Conservation (phyloP, 2,329 filamentous ascomycete species). For the Fusarium cicatricum region DNA sequence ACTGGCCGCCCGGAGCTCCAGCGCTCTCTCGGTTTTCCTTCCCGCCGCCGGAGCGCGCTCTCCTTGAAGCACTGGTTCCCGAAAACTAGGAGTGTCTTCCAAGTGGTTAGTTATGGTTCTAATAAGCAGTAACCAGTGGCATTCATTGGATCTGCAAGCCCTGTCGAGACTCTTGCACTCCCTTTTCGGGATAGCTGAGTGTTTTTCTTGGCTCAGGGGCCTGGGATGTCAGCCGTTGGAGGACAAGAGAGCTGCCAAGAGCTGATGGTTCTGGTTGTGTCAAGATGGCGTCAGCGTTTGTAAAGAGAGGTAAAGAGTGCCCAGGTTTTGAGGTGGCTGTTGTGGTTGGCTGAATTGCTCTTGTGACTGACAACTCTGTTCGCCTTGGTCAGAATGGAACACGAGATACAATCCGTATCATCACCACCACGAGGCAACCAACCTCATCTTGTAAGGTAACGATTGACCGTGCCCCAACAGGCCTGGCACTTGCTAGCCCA, state of each 20-base stretch:
- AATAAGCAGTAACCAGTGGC: neutral
- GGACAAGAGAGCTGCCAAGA: no score
- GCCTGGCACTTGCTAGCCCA: constrained; percentile 6
- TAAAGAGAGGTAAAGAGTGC: constrained; percentile 3
- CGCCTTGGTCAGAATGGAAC: neutral
- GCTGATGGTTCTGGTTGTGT: constrained; percentile 20
- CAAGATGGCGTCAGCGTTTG: constrained; percentile 28
- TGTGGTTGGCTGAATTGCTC: neutral
- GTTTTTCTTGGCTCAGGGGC: constrained; percentile 2
- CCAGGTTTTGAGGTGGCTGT: constrained; percentile 4
- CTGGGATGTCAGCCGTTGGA: neutral
- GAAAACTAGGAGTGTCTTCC: neutral
- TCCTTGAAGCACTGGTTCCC: no score
- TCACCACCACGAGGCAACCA: constrained; percentile 2
- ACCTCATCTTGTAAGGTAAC: neutral
- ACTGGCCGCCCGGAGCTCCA: constrained; percentile 1
- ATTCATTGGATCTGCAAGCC: neutral
- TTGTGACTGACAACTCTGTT: constrained; percentile 8
- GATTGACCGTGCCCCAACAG: neutral
- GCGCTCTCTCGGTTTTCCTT: neutral
- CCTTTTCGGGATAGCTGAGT: constrained; percentile 2
- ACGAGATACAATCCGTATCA: neutral
- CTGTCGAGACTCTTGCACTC: neutral
- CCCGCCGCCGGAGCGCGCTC: constrained; percentile 20
- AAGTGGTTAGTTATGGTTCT: constrained; percentile 4